A percentile compares a stretch with the other conserved stretches of the same genome.
Evolutionary conservation across 495 filamentous ascomycete species (phyloP).

Genomic region (Annulohypoxylon stygium): DNA sequence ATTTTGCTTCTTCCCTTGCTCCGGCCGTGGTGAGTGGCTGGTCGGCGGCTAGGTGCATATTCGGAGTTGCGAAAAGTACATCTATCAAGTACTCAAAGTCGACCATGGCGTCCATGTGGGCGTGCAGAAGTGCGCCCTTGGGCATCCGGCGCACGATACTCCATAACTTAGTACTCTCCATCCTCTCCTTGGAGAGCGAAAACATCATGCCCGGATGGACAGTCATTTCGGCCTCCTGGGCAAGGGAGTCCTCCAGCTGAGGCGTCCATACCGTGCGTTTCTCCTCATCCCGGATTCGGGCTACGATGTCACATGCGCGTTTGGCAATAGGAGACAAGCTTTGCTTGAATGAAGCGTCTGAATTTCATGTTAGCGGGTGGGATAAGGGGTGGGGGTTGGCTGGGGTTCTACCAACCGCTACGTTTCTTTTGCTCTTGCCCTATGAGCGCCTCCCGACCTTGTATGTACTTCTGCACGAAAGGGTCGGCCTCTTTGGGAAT

Average conservation of each 20-base stretch:
- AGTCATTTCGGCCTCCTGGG: slow-evolving; percentile 63
- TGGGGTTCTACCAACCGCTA: slow-evolving; percentile 70
- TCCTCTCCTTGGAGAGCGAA: slow-evolving; percentile 77
- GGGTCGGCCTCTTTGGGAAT: slow-evolving; percentile 71
- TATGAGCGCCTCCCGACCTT: slow-evolving; percentile 81
- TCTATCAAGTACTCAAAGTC: slow-evolving; percentile 83
- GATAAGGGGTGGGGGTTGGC: neutral
- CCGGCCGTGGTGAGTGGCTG: slow-evolving; percentile 62
- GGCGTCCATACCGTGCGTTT: slow-evolving; percentile 76
- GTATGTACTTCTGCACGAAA: slow-evolving; percentile 83
- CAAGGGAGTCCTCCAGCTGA: slow-evolving; percentile 74
- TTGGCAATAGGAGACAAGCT: slow-evolving; percentile 78
- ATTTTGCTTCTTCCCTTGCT: slow-evolving; percentile 60
- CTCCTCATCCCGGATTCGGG: slow-evolving; percentile 82
- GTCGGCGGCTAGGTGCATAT: slow-evolving; percentile 76
- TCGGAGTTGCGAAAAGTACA: slow-evolving; percentile 76
- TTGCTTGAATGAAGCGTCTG: slow-evolving; percentile 74
- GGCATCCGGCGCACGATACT: slow-evolving; percentile 87
- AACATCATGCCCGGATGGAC: slow-evolving; percentile 93
- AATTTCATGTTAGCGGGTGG: slow-evolving; percentile 13
- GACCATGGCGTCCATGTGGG: slow-evolving; percentile 90
- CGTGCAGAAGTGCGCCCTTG: slow-evolving; percentile 90
- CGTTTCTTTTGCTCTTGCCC: slow-evolving; percentile 83
- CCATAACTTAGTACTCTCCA: slow-evolving; percentile 88
- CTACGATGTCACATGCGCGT: slow-evolving; percentile 81